Base-by-base conservation (phyloP, 345 rosid genomes). In the Erysimum cheiranthoides region DNA sequence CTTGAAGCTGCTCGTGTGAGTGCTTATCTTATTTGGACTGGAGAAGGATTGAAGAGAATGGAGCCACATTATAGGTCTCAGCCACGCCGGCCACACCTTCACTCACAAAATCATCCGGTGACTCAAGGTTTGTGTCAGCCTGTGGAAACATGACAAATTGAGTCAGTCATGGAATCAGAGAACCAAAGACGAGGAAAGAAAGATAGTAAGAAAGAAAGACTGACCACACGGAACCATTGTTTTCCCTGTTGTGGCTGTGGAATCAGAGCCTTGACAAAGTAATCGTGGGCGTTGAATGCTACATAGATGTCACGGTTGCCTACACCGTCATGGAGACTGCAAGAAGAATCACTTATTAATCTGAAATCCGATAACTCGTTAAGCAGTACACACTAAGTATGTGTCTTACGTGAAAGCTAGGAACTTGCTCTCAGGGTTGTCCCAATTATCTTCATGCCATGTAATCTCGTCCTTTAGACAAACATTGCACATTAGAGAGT, bases 381-480 rank as follows among this genome's bases (percentile, higher is more conserved):
- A 25, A 25, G 49, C 16, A 61, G 36, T 25, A 6, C 17, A 61
- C 3, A 61, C 3, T 39, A 12, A 3, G 32, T 0, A 61, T 18
- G 59, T 43, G 16, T 76, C 90, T 82, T 84, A 95, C 97, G 97
- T 95, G 75, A 92, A 95, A 53, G 97, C 97, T 34, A 92, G 90
- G 83, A 95, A 95, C 85, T 85, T 95, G 92, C 97, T 92, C 36
- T 90, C 93, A 11, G 77, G 71, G 57, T 92, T 90, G 69, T 82
- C 88, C 97, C 97, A 95, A 82, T 90, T 83, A 78, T 87, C 88
- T 84, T 95, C 97, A 71, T 92, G 97, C 97, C 99, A 92, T 5
- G 97, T 90, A 17, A 94, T 89, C 79, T 94, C 97, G 2, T 52
- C 77, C 96, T 90, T 82, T 83, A 86, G 57, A 79, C 21, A 61